Conservation (phyloP, 345 rosid genomes). For the Salix brachista region DNA sequence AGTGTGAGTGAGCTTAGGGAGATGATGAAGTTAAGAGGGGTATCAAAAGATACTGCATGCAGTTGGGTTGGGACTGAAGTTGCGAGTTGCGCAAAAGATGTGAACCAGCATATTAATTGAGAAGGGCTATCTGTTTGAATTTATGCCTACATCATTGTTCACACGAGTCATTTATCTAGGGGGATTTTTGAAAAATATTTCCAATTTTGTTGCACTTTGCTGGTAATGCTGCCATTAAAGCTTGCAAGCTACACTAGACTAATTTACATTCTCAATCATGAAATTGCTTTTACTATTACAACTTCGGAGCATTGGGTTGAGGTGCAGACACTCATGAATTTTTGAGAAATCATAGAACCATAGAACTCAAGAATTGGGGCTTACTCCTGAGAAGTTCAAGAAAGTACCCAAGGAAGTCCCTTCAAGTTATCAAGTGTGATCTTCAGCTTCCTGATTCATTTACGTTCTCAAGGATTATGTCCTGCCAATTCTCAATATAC, state of each 20-base stretch:
- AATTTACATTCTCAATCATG: neutral
- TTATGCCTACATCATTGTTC: neutral
- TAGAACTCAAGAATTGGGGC: neutral
- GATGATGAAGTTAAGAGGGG: slow-evolving; percentile 61
- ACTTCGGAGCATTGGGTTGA: neutral
- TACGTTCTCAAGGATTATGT: neutral
- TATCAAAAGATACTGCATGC: slow-evolving; percentile 56
- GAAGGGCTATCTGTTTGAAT: neutral
- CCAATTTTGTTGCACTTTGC: neutral
- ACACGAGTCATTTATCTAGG: neutral
- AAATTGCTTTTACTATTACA: neutral
- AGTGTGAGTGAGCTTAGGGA: slow-evolving; percentile 61
- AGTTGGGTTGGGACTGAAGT: slow-evolving; percentile 65
- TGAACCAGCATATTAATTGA: neutral
- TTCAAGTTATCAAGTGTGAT: neutral
- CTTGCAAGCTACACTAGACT: neutral
- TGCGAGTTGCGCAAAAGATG: neutral
- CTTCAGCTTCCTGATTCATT: neutral
- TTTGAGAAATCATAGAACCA: neutral
- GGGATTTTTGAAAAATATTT: no score
- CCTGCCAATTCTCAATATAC: neutral
- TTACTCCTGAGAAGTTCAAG: neutral
- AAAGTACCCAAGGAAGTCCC: neutral
- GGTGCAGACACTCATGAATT: neutral
- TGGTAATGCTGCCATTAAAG: neutral